Conservation (phyloP, 2,329 filamentous ascomycete genomes). For the Drechslerella dactyloides region DNA sequence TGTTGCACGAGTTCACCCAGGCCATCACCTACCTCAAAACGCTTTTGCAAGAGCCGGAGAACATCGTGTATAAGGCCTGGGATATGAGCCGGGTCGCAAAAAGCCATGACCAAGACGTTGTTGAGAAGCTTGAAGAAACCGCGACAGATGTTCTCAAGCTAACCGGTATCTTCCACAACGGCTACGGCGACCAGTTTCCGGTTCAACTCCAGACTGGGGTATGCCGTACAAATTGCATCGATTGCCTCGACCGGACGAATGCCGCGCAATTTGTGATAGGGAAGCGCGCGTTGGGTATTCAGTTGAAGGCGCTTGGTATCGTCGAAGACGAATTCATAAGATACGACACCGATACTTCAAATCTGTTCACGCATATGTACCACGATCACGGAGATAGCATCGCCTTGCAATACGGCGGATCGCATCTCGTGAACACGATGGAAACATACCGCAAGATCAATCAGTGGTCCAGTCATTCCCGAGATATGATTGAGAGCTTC, state of each 20-base stretch:
- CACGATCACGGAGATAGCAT: slow-evolving; percentile 98
- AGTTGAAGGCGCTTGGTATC: slow-evolving; percentile 88
- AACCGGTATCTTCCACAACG: slow-evolving; percentile 95
- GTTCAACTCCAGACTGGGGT: slow-evolving; percentile 85
- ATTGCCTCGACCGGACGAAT: slow-evolving; percentile 95
- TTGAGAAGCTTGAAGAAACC: slow-evolving; percentile 85
- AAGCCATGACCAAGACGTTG: slow-evolving; percentile 89
- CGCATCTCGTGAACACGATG: slow-evolving; percentile 98
- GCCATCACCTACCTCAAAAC: slow-evolving; percentile 93
- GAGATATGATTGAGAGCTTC: slow-evolving; percentile 99
- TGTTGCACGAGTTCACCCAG: slow-evolving; percentile 83
- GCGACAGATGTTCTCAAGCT: slow-evolving; percentile 82
- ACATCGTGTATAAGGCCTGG: slow-evolving; percentile 93
- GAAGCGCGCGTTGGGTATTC: slow-evolving; percentile 88
- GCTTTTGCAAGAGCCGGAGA: slow-evolving; percentile 80
- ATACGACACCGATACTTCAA: slow-evolving; percentile 94
- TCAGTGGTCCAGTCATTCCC: slow-evolving; percentile 95
- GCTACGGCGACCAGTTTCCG: slow-evolving; percentile 70
- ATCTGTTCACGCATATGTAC: slow-evolving; percentile 97
- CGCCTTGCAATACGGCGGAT: slow-evolving; percentile 95
- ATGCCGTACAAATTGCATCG: slow-evolving; percentile 95
- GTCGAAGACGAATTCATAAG: slow-evolving; percentile 78
- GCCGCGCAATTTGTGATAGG: slow-evolving; percentile 97
- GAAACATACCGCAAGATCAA: slow-evolving; percentile 99
- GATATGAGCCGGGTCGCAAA: slow-evolving; percentile 98